A percentile compares a stretch with the other conserved stretches of the same genome.
Evolutionary conservation across 352 stramenopile genomes (phyloP).

Genomic region (Globisporangium abappressorium): DNA sequence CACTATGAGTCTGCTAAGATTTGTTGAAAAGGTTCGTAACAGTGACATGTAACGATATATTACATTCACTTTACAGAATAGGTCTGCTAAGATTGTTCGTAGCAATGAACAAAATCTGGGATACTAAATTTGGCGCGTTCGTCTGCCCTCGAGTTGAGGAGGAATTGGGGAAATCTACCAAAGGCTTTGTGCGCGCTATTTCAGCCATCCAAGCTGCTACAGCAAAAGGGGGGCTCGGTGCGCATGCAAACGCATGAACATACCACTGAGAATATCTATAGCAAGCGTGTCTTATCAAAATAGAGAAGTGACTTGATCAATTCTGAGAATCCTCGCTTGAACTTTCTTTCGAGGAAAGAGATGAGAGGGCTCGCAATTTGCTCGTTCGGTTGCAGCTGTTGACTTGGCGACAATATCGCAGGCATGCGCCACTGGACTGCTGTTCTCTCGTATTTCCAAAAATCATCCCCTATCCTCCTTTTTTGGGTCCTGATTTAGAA

Average conservation of each 20-base stretch:
- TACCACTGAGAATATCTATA: not conserved
- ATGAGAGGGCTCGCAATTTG: not conserved
- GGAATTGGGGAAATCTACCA: not conserved
- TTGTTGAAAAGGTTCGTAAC: too few species aligned
- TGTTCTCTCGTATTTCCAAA: not conserved
- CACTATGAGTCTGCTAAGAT: too few species aligned
- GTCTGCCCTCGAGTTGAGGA: not conserved
- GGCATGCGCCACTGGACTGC: not conserved
- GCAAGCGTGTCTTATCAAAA: not conserved
- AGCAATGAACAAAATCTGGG: too few species aligned
- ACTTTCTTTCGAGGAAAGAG: not conserved
- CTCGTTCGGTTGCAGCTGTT: constrained; percentile 2
- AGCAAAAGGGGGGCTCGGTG: not conserved
- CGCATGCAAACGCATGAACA: too few species aligned
- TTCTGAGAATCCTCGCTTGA: not conserved
- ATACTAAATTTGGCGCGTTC: too few species aligned
- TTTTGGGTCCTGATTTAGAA: not conserved
- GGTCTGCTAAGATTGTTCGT: too few species aligned
- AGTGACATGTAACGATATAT: too few species aligned
- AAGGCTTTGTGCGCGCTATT: not conserved
- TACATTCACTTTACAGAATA: too few species aligned
- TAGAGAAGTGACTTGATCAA: not conserved
- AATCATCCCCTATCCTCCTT: not conserved
- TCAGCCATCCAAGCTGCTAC: not conserved
- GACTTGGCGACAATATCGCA: not conserved